Conservation (phyloP, 73 alveolate genomes). For the Paramecium primaurelia region DNA sequence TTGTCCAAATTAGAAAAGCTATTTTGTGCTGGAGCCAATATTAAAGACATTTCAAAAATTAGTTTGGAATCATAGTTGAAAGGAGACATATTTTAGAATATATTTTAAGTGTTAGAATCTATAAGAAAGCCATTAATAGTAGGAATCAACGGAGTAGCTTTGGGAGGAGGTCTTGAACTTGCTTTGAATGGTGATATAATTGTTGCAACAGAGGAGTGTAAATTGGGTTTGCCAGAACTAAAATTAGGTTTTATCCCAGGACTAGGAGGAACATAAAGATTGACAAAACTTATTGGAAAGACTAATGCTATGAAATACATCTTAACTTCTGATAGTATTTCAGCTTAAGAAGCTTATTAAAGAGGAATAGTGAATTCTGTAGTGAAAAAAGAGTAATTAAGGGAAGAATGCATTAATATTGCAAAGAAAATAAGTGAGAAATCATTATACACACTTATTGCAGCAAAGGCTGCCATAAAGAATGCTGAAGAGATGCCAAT, state of each 20-base stretch:
- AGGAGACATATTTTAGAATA: constrained; percentile 44
- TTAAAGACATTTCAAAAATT: constrained; percentile 87
- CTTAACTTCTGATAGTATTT: constrained; percentile 80
- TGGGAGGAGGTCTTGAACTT: constrained; percentile 98
- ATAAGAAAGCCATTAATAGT: constrained; percentile 85
- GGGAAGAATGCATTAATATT: constrained; percentile 82
- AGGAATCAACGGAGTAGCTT: constrained; percentile 91
- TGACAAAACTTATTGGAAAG: constrained; percentile 86
- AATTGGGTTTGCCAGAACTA: constrained; percentile 94
- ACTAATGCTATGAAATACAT: constrained; percentile 94
- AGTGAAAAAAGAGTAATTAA: constrained; percentile 70
- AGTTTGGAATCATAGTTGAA: constrained; percentile 53
- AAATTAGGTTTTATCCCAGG: constrained; percentile 97
- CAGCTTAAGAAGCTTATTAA: constrained; percentile 83
- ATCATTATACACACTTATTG: constrained; percentile 20
- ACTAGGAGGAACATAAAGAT: constrained; percentile 97
- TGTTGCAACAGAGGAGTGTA: constrained; percentile 83
- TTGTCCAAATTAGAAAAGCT: constrained; percentile 45
- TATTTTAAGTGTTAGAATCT: constrained; percentile 21
- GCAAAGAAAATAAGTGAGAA: constrained; percentile 67
- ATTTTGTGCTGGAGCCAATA: constrained; percentile 94
- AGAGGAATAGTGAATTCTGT: constrained; percentile 87
- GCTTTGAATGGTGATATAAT: constrained; percentile 94
- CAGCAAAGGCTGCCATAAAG: constrained; percentile 93
- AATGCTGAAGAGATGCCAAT: constrained; percentile 90